phyloP scores from a whole-genome alignment of 2,329 filamentous ascomycete genomes.

The Aspergillus arachidicola region DNA sequence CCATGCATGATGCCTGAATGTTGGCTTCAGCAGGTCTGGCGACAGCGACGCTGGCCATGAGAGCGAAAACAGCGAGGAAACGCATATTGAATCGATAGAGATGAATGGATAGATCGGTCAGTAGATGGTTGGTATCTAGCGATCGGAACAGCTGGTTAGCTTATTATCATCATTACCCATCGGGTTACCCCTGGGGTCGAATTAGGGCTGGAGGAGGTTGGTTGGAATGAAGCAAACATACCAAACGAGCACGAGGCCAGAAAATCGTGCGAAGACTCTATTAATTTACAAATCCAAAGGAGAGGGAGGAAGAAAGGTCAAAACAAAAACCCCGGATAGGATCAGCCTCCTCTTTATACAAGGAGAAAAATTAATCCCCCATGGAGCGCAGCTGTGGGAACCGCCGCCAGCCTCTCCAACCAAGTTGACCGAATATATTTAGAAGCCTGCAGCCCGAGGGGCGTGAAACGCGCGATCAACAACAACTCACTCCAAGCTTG shows the following conservation, averaged over 20 bases:
- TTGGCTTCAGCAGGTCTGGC: constrained; percentile 11
- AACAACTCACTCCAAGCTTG: neutral
- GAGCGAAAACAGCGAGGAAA: constrained; percentile 13
- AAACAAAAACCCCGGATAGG: neutral
- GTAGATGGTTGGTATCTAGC: neutral
- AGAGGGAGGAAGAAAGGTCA: neutral
- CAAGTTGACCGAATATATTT: neutral
- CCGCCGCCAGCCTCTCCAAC: neutral
- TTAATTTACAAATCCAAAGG: neutral
- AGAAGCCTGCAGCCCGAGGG: neutral
- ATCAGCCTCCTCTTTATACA: neutral
- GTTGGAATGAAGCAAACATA: neutral
- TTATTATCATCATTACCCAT: neutral
- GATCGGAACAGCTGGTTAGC: neutral
- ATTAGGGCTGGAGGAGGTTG: neutral
- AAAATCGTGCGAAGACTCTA: neutral
- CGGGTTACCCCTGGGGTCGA: neutral
- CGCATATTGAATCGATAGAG: constrained; percentile 11
- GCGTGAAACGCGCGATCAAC: neutral
- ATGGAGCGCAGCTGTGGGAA: neutral
- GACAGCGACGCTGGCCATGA: constrained; percentile 9
- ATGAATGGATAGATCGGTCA: neutral
- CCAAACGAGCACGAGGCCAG: neutral
- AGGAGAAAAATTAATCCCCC: constrained; percentile 2
- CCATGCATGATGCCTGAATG: constrained; percentile 8